Evolutionary conservation across 1,139 yeast species (phyloP), one percentile per base, ranked within the genome.

Genomic region (Geotrichum reessii): DNA sequence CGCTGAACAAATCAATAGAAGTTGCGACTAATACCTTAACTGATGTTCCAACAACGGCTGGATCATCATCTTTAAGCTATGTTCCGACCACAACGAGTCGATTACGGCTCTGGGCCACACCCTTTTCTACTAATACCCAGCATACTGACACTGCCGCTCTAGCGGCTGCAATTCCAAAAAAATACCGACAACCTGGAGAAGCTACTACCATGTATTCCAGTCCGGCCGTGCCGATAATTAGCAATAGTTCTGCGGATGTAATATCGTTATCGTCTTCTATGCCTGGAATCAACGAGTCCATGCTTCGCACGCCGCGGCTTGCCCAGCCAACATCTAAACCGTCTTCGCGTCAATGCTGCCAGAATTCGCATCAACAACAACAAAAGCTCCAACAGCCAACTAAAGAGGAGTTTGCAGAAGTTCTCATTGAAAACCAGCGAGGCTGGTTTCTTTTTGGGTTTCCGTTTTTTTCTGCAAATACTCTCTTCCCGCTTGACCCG

Each of bases 401-500:
- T n/a, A 48, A 44, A 50, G 46, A 50, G 17, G 27, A 31, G 12
- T 31, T 31, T 17, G 59, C 53, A 74, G 68, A 76, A 53, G 67
- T 70, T 31, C 63, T 75, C 27, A 72, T 84, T 5, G 93, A 87
- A 66, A 84, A 85, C 70, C 91, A 87, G 70, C 74, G 95, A 31
- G 95, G 95, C 0, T 71, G 82, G 65, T 81, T 83, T 59, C 57
- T 85, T 17, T 78, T 86, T 69, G 93, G 93, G 1, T 79, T 79
- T 3, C 87, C 87, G 0, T 65, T 84, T 51, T 87, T 82, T 65
- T 78, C 86, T 22, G 71, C 78, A 46, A 76, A 80, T 59, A 77
- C 86, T 7, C 74, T 86, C 55, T 65, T 85, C 53, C 62, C 81
- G 1, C 21, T 51, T n/a, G 93, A 86, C 66, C 90, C 91, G 0